These are phyloP conservation scores for Thalassiosira livingstoniorum DNA, from an alignment of 352 stramenopile genomes.

Conservation along the genomic window DNA sequence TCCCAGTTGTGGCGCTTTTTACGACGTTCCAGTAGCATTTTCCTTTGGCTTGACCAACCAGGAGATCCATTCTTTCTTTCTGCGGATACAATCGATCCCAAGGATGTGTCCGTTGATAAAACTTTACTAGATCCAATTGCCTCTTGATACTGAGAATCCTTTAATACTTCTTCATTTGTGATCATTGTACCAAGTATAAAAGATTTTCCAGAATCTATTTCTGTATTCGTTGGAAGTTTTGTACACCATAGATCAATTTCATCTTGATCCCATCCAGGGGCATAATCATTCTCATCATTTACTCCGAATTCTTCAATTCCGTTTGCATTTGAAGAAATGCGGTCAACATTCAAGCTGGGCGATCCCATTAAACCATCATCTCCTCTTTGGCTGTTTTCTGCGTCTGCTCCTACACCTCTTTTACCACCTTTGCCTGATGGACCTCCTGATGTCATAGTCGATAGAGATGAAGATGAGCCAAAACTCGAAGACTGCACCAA, in stretches of 20 bases:
- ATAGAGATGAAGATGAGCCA: conserved; percentile 40
- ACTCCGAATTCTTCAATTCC: background rate
- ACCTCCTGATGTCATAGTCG: conserved; percentile 27
- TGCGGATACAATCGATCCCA: too few relatives aligned
- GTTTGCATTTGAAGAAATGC: too few relatives aligned
- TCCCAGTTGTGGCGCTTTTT: conserved; percentile 24
- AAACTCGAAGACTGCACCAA: conserved; percentile 25
- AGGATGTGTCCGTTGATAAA: too few relatives aligned
- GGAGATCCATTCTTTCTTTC: too few relatives aligned
- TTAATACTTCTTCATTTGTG: too few relatives aligned
- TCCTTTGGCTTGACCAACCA: background rate
- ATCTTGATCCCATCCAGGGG: conserved; percentile 50
- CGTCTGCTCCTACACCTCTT: background rate
- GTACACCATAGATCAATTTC: conserved; percentile 36
- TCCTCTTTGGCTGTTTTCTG: background rate
- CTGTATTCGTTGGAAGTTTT: background rate
- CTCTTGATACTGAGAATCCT: too few relatives aligned
- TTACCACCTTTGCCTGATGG: background rate
- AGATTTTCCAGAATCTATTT: too few relatives aligned
- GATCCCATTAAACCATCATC: too few relatives aligned
- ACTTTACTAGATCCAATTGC: too few relatives aligned
- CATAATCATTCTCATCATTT: conserved; percentile 10
- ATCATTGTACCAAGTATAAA: too few relatives aligned
- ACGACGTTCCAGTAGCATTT: background rate
- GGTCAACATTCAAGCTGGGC: too few relatives aligned